phyloP scores from a whole-genome alignment of 2,329 filamentous ascomycete species.

The Harringtonia lauricola region DNA sequence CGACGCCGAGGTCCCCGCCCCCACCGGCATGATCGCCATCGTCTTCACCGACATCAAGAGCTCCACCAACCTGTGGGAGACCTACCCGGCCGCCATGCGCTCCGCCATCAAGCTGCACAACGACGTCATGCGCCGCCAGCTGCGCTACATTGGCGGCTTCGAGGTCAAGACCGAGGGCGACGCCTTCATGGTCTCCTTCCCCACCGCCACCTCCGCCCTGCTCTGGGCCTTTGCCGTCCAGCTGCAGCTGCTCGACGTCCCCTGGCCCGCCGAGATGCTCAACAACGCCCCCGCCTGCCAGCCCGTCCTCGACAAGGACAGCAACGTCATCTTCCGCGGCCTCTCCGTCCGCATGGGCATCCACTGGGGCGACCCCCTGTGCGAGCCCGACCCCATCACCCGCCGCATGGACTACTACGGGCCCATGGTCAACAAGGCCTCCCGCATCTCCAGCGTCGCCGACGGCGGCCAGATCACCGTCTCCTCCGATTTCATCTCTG shows the following conservation, averaged over 20 bases:
- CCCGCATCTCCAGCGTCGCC: constrained; percentile 85
- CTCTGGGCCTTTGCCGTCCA: constrained; percentile 97
- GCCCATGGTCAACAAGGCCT: constrained; percentile 96
- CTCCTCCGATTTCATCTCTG: constrained; percentile 91
- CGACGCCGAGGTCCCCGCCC: constrained; percentile 82
- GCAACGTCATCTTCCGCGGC: constrained; percentile 83
- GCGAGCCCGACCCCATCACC: constrained; percentile 90
- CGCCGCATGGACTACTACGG: constrained; percentile 99
- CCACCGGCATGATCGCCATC: constrained; percentile 81
- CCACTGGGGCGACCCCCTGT: constrained; percentile 89
- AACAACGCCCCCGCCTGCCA: constrained; percentile 78
- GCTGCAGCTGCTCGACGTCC: constrained; percentile 72
- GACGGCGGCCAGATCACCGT: constrained; percentile 97
- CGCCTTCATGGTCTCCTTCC: constrained; percentile 98
- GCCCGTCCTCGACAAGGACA: constrained; percentile 71
- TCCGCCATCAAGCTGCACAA: constrained; percentile 97
- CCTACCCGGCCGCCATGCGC: constrained; percentile 88
- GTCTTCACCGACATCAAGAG: constrained; percentile 99
- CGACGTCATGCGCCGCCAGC: constrained; percentile 85
- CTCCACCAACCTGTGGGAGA: constrained; percentile 92
- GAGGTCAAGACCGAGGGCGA: constrained; percentile 99
- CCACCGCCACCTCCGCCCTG: constrained; percentile 85
- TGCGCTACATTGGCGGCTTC: constrained; percentile 89
- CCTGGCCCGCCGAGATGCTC: constrained; percentile 89
- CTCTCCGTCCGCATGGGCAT: constrained; percentile 96